Base-by-base conservation (phyloP, 768 basidiomycete genomes). In the Russula ochroleuca region DNA sequence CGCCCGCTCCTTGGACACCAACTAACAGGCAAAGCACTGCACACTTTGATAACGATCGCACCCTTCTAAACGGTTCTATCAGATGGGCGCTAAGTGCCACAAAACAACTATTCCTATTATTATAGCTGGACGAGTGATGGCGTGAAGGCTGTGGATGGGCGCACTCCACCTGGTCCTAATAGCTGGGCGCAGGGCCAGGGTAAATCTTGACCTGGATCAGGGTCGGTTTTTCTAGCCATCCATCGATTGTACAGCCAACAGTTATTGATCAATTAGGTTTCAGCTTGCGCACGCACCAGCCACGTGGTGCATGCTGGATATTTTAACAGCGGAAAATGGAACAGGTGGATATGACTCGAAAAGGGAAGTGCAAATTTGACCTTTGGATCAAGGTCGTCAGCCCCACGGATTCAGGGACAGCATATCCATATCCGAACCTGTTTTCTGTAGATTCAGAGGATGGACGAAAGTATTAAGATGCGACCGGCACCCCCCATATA, bases 401-500 rank as follows among this genome's bases (percentile, higher is more conserved):
- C 19, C 19, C n/a, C 43, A 45, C n/a, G 43, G n/a, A 45, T 10
- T 13, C 3, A n/a, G 45, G 43, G 9, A 47, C 17, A 14, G n/a
- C 19, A 35, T 61, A 14, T 53, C 6, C 7, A n/a, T 47, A 47
- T 51, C 23, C 41, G 15, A 37, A 55, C 23, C 5, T 62, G 47
- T 11, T 50, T 25, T n/a, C 43, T 21, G 43, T 45, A 45, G 19
- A 45, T 8, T 47, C 45, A 21, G 45, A 47, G 45, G 45, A 28
- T 38, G n/a, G 21, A 51, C 48, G 31, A 51, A 50, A 41, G 25
- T n/a, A n/a, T n/a, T n/a, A n/a, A n/a, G 23, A 41, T 25, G 41
- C n/a, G 14, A 40, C 21, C 53, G 52, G 60, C 41, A 17, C 33
- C 75, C n/a, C 62, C 76, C 75, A 71, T 45, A 53, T 60, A 45